phyloP scores from a whole-genome alignment of 1,139 yeast genomes.

The Pichia kudriavzevii region DNA sequence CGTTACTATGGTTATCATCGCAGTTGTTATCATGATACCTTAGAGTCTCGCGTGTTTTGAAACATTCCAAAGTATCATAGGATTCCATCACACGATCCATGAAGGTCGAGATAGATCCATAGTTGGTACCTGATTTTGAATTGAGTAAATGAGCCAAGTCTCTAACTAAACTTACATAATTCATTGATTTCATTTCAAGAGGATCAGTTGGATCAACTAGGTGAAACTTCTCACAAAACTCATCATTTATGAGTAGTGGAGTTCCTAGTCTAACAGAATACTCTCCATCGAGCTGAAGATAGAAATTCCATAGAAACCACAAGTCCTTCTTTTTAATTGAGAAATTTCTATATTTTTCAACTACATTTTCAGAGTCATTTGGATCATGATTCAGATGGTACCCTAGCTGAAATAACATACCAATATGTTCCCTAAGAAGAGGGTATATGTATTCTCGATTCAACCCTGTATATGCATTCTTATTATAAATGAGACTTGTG shows the following conservation, averaged over 20 bases:
- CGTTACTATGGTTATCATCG: too few species aligned
- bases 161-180: neutral
- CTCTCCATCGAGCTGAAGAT: slow-evolving; percentile 15
- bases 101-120: neutral
- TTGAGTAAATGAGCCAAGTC: slow-evolving; percentile 1
- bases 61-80: neutral
- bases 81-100: neutral
- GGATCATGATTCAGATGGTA: slow-evolving; percentile 13
- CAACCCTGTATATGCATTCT: slow-evolving; percentile 8
- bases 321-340: neutral
- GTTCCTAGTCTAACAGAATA: slow-evolving; percentile 15
- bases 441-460: slow-evolving; percentile 12
- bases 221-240: slow-evolving; percentile 9
- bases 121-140: slow-evolving; percentile 1
- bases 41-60: too few species aligned
- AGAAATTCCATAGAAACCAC: slow-evolving; percentile 13
- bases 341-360: slow-evolving; percentile 1
- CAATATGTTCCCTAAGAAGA: slow-evolving; percentile 10
- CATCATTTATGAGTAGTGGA: slow-evolving; percentile 19
- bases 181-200: neutral
- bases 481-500: neutral
- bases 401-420: slow-evolving; percentile 16
- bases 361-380: neutral
- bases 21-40: too few species aligned
- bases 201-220: neutral